Evolutionary conservation across 2,329 filamentous ascomycete species (phyloP).

Genomic region (Lecanicillium sp.): DNA sequence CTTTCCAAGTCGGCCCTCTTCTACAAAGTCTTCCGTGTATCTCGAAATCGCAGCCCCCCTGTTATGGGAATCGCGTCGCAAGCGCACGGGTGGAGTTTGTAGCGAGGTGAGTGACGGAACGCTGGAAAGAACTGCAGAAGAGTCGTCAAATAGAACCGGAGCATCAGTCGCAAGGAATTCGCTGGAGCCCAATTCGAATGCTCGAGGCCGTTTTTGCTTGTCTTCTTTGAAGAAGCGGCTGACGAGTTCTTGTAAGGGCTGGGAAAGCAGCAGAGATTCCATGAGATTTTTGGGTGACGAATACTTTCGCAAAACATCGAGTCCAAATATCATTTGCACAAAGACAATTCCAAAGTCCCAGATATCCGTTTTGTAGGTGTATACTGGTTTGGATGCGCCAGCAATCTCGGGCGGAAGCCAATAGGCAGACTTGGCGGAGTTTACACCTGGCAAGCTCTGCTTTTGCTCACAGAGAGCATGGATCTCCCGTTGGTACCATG

Average conservation of each 20-base stretch:
- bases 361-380: constrained; percentile 77
- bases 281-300: constrained; percentile 71
- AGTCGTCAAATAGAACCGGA: constrained; percentile 47
- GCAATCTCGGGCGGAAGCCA: constrained; percentile 79
- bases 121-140: constrained; percentile 33
- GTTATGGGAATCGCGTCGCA: constrained; percentile 57
- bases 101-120: constrained; percentile 37
- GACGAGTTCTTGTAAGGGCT: constrained; percentile 72
- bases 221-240: constrained; percentile 80
- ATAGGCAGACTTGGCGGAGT: constrained; percentile 66
- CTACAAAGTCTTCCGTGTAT: constrained; percentile 84
- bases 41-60: constrained; percentile 55
- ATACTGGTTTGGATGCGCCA: constrained; percentile 52
- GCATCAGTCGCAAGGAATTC: constrained; percentile 63
- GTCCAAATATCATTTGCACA: constrained; percentile 88
- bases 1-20: constrained; percentile 82
- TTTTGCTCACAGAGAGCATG: constrained; percentile 53
- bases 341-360: constrained; percentile 94
- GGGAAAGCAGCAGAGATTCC: constrained; percentile 64
- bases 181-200: constrained; percentile 64
- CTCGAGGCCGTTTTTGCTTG: constrained; percentile 74
- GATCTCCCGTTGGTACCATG: constrained; percentile 62
- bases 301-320: constrained; percentile 69
- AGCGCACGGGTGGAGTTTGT: constrained; percentile 40
- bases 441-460: constrained; percentile 45